Evolutionary conservation across 108 stramenopile species (phyloP).

Genomic region (Skeletonema tropicum): DNA sequence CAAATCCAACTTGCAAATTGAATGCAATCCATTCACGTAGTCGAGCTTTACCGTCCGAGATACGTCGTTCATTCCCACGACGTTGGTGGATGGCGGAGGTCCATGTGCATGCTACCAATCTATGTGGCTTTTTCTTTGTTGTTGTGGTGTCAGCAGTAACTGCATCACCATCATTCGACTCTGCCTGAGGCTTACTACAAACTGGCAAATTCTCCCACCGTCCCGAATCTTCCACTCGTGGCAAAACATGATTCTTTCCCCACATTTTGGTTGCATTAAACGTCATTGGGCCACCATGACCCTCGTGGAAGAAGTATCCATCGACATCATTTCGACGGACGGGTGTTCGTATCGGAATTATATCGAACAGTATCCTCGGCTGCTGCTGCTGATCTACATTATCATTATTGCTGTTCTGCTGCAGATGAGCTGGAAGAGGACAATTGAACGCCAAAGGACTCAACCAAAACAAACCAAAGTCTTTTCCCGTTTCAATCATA

Average conservation of each 20-base stretch:
- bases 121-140: constrained; percentile 38
- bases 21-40: constrained; percentile 53
- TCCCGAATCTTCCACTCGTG: constrained; percentile 36
- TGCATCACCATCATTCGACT: background rate
- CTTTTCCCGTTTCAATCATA: constrained; percentile 65
- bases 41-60: constrained; percentile 44
- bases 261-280: constrained; percentile 67
- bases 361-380: constrained; percentile 53
- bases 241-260: constrained; percentile 55
- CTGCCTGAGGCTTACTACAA: constrained; percentile 10
- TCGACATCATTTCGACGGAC: constrained; percentile 51
- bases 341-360: constrained; percentile 73
- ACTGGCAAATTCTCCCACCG: constrained; percentile 60
- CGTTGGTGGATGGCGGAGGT: constrained; percentile 63
- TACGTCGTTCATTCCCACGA: constrained; percentile 62
- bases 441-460: constrained; percentile 81
- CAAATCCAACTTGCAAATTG: constrained; percentile 44
- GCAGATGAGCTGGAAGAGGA: constrained; percentile 66
- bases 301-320: constrained; percentile 52
- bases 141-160: background rate
- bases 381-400: background rate
- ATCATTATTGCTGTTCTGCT: background rate
- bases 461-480: constrained; percentile 71
- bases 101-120: constrained; percentile 76
- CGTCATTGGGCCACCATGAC: constrained; percentile 50